Evolutionary conservation across 83 land plant genomes (phyloP), one percentile per base, ranked within the genome.

Genomic region (Diphasiastrum complanatum): DNA sequence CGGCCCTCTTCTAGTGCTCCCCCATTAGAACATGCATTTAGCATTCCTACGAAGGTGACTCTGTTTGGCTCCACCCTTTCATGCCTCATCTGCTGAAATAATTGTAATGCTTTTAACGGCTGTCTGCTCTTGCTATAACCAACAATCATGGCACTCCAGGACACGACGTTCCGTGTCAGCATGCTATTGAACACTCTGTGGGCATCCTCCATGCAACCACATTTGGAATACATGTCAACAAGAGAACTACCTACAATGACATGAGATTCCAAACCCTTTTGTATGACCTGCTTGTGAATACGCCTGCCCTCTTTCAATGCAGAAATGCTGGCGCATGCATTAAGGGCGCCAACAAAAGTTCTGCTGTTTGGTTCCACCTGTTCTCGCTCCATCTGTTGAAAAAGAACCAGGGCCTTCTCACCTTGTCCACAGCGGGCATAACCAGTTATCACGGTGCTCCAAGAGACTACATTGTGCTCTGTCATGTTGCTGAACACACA

Each of bases 371-470:
- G 73, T 16, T 8, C 24, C 25, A 72, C 10, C 14, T 63, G 60
- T 16, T 43, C 2, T 8, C 45, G 1, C 45, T 57, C 54, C 76
- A 80, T 73, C 3, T 41, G 27, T 47, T 41, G 26, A 47, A 79
- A 79, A 34, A 51, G 40, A 10, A 22, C 25, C 26, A 79, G 30
- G 19, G 79, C 78, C 1, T 64, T 45, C 12, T 36, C 3, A 24
- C 58, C 58, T 24, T 10, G 51, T 1, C 33, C 47, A 31, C 23
- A 47, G 6, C 46, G 75, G 33, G 76, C 51, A 12, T 66, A 33
- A 24, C 64, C 72, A 51, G 75, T 30, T 36, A 79, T 75, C 30
- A 75, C 63, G 20, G 78, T 57, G 18, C 79, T 79, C 72, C 72
- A 79, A 29, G 83, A 49, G 61, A 67, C 43, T 45, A 75, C 31